These are phyloP conservation scores for Yamadazyma sp. DNA, from an alignment of 805 yeast species.

Conservation along the genomic window DNA sequence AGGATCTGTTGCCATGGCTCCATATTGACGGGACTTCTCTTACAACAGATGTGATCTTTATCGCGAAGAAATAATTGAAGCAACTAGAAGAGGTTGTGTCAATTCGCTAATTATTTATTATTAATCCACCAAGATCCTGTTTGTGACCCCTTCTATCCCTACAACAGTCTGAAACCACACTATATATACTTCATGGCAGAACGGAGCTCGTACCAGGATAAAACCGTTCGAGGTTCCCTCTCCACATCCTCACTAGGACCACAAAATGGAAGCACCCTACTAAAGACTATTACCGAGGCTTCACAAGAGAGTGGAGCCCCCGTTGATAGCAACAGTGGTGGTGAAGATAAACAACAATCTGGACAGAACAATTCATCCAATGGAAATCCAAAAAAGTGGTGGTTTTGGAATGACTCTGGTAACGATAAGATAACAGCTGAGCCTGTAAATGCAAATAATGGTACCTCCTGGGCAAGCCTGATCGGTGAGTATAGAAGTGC, in stretches of 20 bases:
- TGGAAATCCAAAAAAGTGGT: conserved; percentile 10
- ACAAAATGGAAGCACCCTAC: neutral
- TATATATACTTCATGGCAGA: no score
- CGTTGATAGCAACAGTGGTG: neutral
- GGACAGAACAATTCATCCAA: no score
- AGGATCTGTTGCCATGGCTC: conserved; percentile 27
- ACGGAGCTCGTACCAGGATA: no score
- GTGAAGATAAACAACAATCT: no score
- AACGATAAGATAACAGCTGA: neutral
- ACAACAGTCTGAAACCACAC: no score
- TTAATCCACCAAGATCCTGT: no score
- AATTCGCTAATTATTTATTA: no score
- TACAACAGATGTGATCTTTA: neutral
- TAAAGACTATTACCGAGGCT: neutral
- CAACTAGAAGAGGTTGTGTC: no score
- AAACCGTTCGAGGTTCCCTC: neutral
- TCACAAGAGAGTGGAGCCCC: neutral
- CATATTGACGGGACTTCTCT: no score
- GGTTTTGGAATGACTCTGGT: conserved; percentile 11
- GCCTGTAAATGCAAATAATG: no score
- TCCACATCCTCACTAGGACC: neutral
- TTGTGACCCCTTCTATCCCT: no score
- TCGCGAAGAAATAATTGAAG: no score
- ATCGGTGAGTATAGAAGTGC: conserved; percentile 7
- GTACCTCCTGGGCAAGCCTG: conserved; percentile 9